Base-by-base conservation (phyloP, 768 basidiomycete genomes). In the Strobilomyces dryophilus region DNA sequence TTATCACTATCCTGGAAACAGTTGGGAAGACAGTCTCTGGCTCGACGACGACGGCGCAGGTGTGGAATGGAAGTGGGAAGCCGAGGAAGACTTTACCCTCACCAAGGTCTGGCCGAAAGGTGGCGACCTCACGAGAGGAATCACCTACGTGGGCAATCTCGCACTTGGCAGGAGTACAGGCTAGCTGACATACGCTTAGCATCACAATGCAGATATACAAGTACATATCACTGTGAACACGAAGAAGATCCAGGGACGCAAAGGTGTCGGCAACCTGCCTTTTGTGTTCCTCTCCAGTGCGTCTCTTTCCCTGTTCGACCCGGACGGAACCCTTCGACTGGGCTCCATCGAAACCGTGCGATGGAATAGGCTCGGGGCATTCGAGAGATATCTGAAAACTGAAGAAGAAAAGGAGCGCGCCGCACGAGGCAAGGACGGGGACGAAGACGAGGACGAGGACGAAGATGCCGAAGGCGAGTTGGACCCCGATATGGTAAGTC, bases 171-270 rank as follows among this genome's bases (percentile, higher is more conserved):
- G 8, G 10, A 20, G 39, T 12, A 4, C 9, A 37, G 14, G 8
- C 24, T 48, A 37, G 26, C 55, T 52, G 17, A 58, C 43, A 20
- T 11, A 8, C 6, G 47, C 15, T 12, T 54, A 88, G 84, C 74
- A 81, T 60, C 83, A 86, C 56, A 71, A 77, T 12, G 70, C 73
- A 2, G 67, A 69, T 2, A 77, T 75, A 1, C 76, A 77, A 43
- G 68, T 89, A 11, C 86, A 89, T 54, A 83, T 89, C 45, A 84
- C 84, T 2, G 65, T 83, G 40, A 83, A 85, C 59, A 77, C 74
- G 4, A 69, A 70, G 10, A 66, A 71, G n/a, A 66, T 87, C 14
- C 77, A 77, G 11, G 66, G 71, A 2, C 79, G 85, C 10, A 77
- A 76, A 55, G 86, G 86, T 5, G 67, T 66, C 2, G 79, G 84